Percentiles rank a stretch among this genome's conserved stretches.
Conservation (phyloP, 371 early-diverging fungal species). For the Saksenaea oblongispora region DNA sequence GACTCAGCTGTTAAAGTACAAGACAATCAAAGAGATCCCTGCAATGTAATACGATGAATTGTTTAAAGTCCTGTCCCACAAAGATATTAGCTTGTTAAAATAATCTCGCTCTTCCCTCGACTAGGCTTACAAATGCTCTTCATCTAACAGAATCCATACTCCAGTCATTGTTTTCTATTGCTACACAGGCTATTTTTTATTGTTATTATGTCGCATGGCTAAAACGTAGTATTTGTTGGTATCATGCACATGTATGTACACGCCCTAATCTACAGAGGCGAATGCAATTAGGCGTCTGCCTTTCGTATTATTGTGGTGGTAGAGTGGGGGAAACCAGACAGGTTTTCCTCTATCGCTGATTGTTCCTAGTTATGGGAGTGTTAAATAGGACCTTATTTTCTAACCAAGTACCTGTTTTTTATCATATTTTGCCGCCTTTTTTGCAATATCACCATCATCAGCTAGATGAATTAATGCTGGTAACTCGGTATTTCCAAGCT, state of each 20-base stretch:
- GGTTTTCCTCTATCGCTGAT: not conserved
- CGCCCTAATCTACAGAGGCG: not conserved
- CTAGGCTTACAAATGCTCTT: no score
- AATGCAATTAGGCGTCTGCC: not conserved
- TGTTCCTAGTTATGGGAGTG: not conserved
- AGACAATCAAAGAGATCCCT: no score
- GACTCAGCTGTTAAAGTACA: no score
- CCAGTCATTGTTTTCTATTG: no score
- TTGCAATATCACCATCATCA: not conserved
- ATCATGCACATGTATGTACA: not conserved
- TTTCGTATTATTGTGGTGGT: not conserved
- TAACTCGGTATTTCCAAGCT: not conserved
- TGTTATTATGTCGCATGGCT: not conserved
- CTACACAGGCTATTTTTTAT: not conserved
- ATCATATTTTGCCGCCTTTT: not conserved
- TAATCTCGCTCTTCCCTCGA: no score
- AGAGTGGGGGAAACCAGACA: not conserved
- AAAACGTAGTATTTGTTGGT: not conserved
- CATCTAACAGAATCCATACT: no score
- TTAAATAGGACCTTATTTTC: not conserved
- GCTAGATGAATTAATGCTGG: not conserved
- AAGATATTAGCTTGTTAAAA: no score
- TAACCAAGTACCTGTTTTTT: conserved; percentile 2
- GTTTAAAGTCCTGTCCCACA: no score
- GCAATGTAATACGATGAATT: no score